phyloP scores from a whole-genome alignment of 140 eudicot genomes.

The Cichorium intybus region DNA sequence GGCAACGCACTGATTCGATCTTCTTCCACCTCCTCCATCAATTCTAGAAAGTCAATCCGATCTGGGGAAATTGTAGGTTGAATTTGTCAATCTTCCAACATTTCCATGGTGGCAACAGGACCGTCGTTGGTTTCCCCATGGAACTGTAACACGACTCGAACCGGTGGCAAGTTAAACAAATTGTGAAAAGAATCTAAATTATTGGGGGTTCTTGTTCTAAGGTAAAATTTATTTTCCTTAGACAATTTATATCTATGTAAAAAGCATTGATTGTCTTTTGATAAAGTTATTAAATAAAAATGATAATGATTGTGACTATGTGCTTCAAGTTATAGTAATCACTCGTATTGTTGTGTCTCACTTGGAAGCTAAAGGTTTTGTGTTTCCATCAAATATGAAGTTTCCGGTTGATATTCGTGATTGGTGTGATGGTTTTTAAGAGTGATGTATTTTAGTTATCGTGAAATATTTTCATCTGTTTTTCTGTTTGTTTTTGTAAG shows the following conservation, averaged over 20 bases:
- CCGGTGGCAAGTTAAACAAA: background rate
- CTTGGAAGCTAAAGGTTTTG: constrained; percentile 25
- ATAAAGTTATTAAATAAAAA: too few relatives aligned
- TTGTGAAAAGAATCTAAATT: too few relatives aligned
- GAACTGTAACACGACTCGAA: background rate
- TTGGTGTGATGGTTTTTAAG: constrained; percentile 15
- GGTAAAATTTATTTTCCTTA: background rate
- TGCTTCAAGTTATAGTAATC: too few relatives aligned
- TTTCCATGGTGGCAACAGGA: constrained; percentile 14
- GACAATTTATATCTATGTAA: background rate
- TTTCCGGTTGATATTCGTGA: background rate
- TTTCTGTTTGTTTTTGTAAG: background rate
- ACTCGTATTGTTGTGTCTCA: background rate
- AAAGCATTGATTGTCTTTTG: background rate
- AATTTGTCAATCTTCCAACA: constrained; percentile 7
- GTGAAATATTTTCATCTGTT: background rate
- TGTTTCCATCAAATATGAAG: background rate
- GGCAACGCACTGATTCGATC: constrained; percentile 23
- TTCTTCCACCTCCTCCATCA: background rate
- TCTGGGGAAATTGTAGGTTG: constrained; percentile 9
- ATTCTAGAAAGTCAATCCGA: constrained; percentile 9
- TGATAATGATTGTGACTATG: too few relatives aligned
- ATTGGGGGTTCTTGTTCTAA: background rate
- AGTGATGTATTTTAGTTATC: background rate
- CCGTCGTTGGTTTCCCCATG: background rate